Percentiles rank a stretch among this genome's conserved stretches.
phyloP scores from a whole-genome alignment of 1,139 yeast species.

The Kazachstania sp. region DNA sequence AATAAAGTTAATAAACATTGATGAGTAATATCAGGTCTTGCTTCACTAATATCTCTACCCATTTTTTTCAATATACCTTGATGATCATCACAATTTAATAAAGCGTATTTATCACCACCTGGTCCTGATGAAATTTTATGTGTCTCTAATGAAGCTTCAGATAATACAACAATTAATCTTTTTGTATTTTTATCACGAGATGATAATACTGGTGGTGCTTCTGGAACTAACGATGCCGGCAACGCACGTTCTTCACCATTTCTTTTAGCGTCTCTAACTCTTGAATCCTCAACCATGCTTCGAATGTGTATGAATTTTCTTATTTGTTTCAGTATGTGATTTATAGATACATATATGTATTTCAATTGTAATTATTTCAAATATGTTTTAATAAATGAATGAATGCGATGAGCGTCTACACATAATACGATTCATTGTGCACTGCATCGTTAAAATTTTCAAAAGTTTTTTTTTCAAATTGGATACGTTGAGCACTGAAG shows the following conservation, averaged over 20 bases:
- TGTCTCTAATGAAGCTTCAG: constrained; percentile 93
- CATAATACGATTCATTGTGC: too few relatives aligned
- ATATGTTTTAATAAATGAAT: too few relatives aligned
- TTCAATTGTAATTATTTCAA: too few relatives aligned
- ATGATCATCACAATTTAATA: constrained; percentile 95
- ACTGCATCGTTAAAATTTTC: too few relatives aligned
- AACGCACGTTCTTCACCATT: constrained; percentile 35
- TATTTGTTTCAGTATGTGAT: background rate
- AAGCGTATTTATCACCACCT: constrained; percentile 86
- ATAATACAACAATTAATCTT: constrained; percentile 81
- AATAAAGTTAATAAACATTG: constrained; percentile 85
- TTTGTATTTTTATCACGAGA: constrained; percentile 78
- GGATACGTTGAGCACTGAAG: too few relatives aligned
- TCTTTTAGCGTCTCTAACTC: constrained; percentile 36
- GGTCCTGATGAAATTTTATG: constrained; percentile 74
- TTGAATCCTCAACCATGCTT: constrained; percentile 38
- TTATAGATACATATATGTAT: background rate
- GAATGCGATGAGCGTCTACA: too few relatives aligned
- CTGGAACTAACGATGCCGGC: constrained; percentile 73
- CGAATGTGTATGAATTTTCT: background rate
- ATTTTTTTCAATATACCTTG: constrained; percentile 90
- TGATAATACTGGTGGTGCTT: constrained; percentile 69
- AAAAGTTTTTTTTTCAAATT: too few relatives aligned
- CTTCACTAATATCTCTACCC: constrained; percentile 97
- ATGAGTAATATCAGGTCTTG: constrained; percentile 96